Percentiles rank a stretch among this genome's conserved stretches.
These are phyloP conservation scores for Pyricularia sp. DNA, from an alignment of 2,329 filamentous ascomycete species.

Conservation along the genomic window DNA sequence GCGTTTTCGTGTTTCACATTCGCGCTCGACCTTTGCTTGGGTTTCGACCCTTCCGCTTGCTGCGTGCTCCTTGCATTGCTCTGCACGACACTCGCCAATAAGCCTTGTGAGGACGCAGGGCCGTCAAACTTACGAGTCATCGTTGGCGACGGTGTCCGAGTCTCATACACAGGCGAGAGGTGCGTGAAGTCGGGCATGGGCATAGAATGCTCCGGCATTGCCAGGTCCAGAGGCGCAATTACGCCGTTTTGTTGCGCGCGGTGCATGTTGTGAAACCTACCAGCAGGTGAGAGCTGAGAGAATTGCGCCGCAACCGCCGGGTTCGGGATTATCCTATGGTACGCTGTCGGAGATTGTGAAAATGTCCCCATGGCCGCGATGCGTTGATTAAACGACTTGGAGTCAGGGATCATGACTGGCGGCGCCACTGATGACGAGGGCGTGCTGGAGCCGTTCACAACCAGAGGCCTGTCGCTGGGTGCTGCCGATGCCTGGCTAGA, in stretches of 20 bases:
- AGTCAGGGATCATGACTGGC: background rate
- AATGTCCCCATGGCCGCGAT: conserved; percentile 14
- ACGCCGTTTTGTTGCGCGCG: conserved; percentile 31
- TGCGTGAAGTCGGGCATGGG: conserved; percentile 31
- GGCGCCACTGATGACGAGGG: conserved; percentile 7
- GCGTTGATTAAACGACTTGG: conserved; percentile 18
- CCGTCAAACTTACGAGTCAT: conserved; percentile 36
- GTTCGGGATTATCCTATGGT: conserved; percentile 6
- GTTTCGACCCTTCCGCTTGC: background rate
- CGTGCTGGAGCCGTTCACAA: conserved; percentile 34
- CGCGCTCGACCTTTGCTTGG: background rate
- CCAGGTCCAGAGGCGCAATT: conserved; percentile 44
- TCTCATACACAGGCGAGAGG: conserved; percentile 64
- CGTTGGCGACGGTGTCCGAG: conserved; percentile 57
- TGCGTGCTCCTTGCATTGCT: background rate
- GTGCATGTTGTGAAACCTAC: conserved; percentile 20
- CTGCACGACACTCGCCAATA: conserved; percentile 2
- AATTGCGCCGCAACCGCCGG: conserved; percentile 5
- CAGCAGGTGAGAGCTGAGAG: conserved; percentile 3
- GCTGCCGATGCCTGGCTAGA: background rate
- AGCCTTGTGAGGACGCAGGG: conserved; percentile 1
- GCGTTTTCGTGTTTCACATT: conserved; percentile 10
- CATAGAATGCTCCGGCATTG: conserved; percentile 30
- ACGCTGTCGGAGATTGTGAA: background rate
- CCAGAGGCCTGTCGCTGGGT: conserved; percentile 30